phyloP scores from a whole-genome alignment of 2,329 filamentous ascomycete genomes.

The Penicillium expansum region DNA sequence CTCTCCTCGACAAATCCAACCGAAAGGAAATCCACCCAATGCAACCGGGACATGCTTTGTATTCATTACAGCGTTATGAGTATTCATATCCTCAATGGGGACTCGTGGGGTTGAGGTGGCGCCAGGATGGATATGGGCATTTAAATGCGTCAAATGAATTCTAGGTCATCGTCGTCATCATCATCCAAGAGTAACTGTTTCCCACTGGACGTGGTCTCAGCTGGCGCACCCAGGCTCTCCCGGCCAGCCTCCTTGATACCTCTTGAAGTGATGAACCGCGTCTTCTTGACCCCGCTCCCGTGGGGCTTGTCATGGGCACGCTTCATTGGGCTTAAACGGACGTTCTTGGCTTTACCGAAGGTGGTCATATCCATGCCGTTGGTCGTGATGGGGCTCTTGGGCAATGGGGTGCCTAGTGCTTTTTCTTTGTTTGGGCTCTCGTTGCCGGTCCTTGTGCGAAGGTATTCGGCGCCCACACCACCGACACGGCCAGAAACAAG shows the following conservation, averaged over 20 bases:
- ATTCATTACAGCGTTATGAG: conserved; percentile 18
- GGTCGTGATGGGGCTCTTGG: conserved; percentile 9
- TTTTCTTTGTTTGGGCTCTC: conserved; percentile 17
- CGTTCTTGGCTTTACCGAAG: conserved; percentile 38
- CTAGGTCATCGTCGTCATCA: conserved; percentile 51
- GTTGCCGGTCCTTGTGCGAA: conserved; percentile 37
- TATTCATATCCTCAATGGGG: background rate
- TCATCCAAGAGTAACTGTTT: conserved; percentile 39
- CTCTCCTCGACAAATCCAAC: background rate
- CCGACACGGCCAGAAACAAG: conserved; percentile 36
- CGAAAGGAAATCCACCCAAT: conserved; percentile 9
- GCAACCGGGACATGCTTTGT: conserved; percentile 10
- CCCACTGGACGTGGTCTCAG: conserved; percentile 34
- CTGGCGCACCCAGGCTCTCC: conserved; percentile 61
- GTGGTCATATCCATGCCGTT: conserved; percentile 25
- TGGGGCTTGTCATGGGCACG: conserved; percentile 35
- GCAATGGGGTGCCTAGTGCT: conserved; percentile 7
- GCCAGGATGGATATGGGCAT: background rate
- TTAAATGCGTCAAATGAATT: conserved; percentile 40
- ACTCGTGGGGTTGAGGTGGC: background rate
- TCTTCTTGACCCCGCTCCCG: conserved; percentile 58
- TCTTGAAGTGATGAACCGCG: conserved; percentile 73
- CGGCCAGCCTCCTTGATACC: conserved; percentile 74
- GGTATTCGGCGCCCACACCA: conserved; percentile 46
- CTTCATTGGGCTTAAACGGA: conserved; percentile 44